Evolutionary conservation across 331 rosid species (phyloP), one percentile per base, ranked within the genome.

Genomic region (Pyrus hybrid): DNA sequence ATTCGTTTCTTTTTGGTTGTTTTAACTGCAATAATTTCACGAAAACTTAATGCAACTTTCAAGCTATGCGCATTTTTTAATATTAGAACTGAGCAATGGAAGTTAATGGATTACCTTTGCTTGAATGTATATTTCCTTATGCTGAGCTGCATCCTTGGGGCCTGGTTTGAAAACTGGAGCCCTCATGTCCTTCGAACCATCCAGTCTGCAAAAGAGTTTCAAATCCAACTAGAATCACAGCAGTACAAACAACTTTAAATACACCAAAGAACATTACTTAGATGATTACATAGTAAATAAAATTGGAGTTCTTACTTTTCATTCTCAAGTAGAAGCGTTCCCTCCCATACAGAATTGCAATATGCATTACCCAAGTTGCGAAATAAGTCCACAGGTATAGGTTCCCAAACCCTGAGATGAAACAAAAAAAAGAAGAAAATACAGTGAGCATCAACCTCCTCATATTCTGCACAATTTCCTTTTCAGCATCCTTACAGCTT

Each of bases 341-440:
- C 93, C 84, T 93, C 98, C 98, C 98, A 93, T 73, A 93, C 33
- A 54, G 96, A 88, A 81, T 93, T 93, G 77, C 96, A 88, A 81
- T 74, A 91, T 78, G 91, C 77, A 88, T 93, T 93, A 25, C 98
- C 98, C 80, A 93, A 85, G 83, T 85, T 91, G 83, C 73, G 86
- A 76, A 93, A 93, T 69, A 90, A 88, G n/a, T n/a, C n/a, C n/a
- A n/a, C n/a, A n/a, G n/a, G n/a, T n/a, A n/a, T n/a, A n/a, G n/a
- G n/a, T n/a, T n/a, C n/a, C n/a, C n/a, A n/a, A n/a, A n/a, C n/a
- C n/a, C n/a, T 49, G 54, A 71, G 54, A 58, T 63, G 43, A 75
- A 74, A 80, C n/a, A n/a, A n/a, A 8, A n/a, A 20, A 53, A 23
- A 67, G 1, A n/a, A n/a, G n/a, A n/a, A 68, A 21, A 18, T 33